Evolutionary conservation across 257 asterid species (phyloP), one percentile per base, ranked within the genome.

Genomic region (Paraleonurus japonicus): DNA sequence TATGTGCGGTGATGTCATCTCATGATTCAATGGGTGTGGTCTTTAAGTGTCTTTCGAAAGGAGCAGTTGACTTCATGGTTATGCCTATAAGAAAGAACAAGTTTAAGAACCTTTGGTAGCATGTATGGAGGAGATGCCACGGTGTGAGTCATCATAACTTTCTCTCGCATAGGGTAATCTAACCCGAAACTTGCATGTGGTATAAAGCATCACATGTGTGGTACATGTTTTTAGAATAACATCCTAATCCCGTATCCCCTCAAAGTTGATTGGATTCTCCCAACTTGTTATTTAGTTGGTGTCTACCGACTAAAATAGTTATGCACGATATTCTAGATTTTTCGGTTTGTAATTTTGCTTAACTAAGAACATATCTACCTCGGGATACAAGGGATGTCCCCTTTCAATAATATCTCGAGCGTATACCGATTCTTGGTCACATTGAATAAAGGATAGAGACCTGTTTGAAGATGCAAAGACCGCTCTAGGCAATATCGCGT

Each of bases 51-150:
- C 85, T 94, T 76, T 90, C 98, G 51, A 90, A 85, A 79, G 98
- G 98, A 60, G 98, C 97, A n/a, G 96, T 84, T 67, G 98, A 89
- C 87, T 94, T 90, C 83, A 74, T 94, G 87, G 92, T 90, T 20
- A 94, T 90, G 77, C 98, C 98, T 76, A 83, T 94, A 62, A 83
- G 98, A 32, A 94, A 94, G 84, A 94, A 94, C 77, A 97, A 94
- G 86, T 90, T 94, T 53, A 90, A 94, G 84, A 94, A 82, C 80
- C 91, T 94, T 37, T 94, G 98, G 98, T 97, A 90, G 86, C 98
- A 94, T 26, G 88, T 89, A 48, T 94, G 98, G 98, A 87, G 97
- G 79, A 82, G 93, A 82, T 89, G 96, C 82, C 96, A 88, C 71
- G 89, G 93, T 73, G 95, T 90, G 77, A 87, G 97, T 82, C 66